phyloP scores from a whole-genome alignment of 805 yeast genomes.

The Dipodascopsis uninucleata region DNA sequence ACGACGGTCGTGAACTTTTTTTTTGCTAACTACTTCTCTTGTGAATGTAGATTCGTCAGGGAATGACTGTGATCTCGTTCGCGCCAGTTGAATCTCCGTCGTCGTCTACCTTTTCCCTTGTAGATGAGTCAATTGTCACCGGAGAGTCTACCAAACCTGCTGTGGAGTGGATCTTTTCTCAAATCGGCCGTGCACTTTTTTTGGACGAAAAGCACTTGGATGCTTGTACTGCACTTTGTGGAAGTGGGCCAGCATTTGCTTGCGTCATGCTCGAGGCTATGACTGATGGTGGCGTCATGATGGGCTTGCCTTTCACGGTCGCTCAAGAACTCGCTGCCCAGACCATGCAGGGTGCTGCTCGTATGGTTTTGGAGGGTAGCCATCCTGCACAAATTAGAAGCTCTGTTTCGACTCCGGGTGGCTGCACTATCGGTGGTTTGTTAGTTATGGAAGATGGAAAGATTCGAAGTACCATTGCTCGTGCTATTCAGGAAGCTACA shows the following conservation, averaged over 20 bases:
- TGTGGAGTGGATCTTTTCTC: constrained; percentile 43
- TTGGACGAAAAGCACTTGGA: constrained; percentile 84
- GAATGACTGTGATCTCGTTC: constrained; percentile 89
- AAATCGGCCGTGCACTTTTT: constrained; percentile 41
- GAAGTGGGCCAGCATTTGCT: constrained; percentile 95
- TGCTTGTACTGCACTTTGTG: constrained; percentile 90
- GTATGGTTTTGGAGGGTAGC: constrained; percentile 75
- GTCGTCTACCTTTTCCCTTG: constrained; percentile 10
- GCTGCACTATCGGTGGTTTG: constrained; percentile 94
- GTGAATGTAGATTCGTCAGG: constrained; percentile 76
- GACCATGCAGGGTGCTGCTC: constrained; percentile 66
- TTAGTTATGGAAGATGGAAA: constrained; percentile 89
- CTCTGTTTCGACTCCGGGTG: constrained; percentile 94
- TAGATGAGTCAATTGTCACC: constrained; percentile 28
- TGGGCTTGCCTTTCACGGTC: constrained; percentile 85
- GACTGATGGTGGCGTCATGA: constrained; percentile 88
- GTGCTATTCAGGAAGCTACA: constrained; percentile 92
- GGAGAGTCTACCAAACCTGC: constrained; percentile 33
- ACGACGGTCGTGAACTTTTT: not conserved
- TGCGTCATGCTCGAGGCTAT: constrained; percentile 84
- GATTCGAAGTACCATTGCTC: constrained; percentile 78
- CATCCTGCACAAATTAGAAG: constrained; percentile 88
- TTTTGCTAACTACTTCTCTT: not conserved
- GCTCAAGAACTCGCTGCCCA: constrained; percentile 87
- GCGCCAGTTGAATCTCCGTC: constrained; percentile 40